A percentile compares a stretch with the other conserved stretches of the same genome.
Evolutionary conservation across 139 green algal species (phyloP).

Genomic region (Coccomyxa sp.): DNA sequence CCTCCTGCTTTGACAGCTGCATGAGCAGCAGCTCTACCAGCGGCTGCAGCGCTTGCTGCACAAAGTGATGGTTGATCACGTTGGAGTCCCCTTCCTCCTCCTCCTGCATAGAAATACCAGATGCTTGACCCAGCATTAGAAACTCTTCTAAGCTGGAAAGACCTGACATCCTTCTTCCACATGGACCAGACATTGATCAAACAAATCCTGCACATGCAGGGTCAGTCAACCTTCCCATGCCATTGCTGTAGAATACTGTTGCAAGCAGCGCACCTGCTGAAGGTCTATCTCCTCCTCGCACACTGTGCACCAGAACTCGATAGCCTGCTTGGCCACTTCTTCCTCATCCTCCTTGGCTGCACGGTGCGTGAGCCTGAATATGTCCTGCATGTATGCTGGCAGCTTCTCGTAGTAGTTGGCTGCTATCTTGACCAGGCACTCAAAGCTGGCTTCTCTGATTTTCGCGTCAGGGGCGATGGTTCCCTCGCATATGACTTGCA

Average conservation of each 20-base stretch:
- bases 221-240: too few relatives aligned
- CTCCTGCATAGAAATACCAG: constrained; percentile 31
- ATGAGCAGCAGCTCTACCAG: constrained; percentile 91
- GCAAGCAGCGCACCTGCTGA: constrained; percentile 13
- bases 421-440: constrained; percentile 90
- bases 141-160: background rate
- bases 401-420: constrained; percentile 91
- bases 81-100: constrained; percentile 46
- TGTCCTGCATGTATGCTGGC: constrained; percentile 88
- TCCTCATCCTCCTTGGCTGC: constrained; percentile 83
- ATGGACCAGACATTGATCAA: too few relatives aligned
- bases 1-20: constrained; percentile 96
- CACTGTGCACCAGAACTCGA: constrained; percentile 95
- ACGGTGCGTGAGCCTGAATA: constrained; percentile 84
- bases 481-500: constrained; percentile 87
- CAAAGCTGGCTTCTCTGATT: constrained; percentile 81
- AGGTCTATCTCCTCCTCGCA: constrained; percentile 73
- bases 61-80: constrained; percentile 74
- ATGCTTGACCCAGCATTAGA: background rate
- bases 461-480: constrained; percentile 58
- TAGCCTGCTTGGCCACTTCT: constrained; percentile 85
- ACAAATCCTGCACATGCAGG: too few relatives aligned
- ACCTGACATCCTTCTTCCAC: background rate
- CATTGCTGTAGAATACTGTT: too few relatives aligned
- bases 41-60: constrained; percentile 68